Conservation (phyloP, 345 rosid genomes). For the Populus euphratica region DNA sequence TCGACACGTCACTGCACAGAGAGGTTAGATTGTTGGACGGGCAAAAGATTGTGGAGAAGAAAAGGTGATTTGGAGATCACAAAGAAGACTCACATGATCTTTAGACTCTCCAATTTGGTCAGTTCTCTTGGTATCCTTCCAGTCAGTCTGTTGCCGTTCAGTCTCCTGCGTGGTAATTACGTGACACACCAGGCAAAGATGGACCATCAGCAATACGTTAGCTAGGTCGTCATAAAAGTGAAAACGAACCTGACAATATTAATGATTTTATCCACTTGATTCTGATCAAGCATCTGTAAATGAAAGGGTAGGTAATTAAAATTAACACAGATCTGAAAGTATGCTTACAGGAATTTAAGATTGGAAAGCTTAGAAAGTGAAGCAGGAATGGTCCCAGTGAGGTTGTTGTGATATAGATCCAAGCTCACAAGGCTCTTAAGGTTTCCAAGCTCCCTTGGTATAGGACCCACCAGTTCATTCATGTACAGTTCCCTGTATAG, state of each 20-base stretch:
- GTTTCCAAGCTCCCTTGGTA: slow-evolving; percentile 60
- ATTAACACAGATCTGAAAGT: background rate
- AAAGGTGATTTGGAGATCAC: background rate
- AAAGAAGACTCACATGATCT: slow-evolving; percentile 49
- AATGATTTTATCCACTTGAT: background rate
- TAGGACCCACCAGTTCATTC: slow-evolving; percentile 49
- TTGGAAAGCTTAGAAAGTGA: slow-evolving; percentile 56
- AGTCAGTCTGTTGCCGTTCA: slow-evolving; percentile 54
- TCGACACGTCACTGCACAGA: slow-evolving; percentile 52
- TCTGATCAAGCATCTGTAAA: background rate
- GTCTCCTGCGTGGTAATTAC: slow-evolving; percentile 42
- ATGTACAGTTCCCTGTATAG: slow-evolving; percentile 56
- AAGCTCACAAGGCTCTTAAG: slow-evolving; percentile 61
- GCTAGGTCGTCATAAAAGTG: background rate
- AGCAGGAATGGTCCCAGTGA: slow-evolving; percentile 56
- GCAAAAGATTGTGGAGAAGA: background rate
- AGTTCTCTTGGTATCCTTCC: slow-evolving; percentile 70
- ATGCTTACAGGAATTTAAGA: slow-evolving; percentile 59
- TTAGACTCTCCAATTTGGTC: slow-evolving; percentile 49
- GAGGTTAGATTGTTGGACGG: background rate
- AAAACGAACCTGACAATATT: background rate
- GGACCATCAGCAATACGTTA: background rate
- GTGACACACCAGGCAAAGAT: background rate
- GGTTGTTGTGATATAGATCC: slow-evolving; percentile 65
- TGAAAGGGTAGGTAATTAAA: background rate